A percentile compares a stretch with the other conserved stretches of the same genome.
These are phyloP conservation scores for Xylaria bambusicola DNA, from an alignment of 495 filamentous ascomycete genomes.

Conservation along the genomic window DNA sequence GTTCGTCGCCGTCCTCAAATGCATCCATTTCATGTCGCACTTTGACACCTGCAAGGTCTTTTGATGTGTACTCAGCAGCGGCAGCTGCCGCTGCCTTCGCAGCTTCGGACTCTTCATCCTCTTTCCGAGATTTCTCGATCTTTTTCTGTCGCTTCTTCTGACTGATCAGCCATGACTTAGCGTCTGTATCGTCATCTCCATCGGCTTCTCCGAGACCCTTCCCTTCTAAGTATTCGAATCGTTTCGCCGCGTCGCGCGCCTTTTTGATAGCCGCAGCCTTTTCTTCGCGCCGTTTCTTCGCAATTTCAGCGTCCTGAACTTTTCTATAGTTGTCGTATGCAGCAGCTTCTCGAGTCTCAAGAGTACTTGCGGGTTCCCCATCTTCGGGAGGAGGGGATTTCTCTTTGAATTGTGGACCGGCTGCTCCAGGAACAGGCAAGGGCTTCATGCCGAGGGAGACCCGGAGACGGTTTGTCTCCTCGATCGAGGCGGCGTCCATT, in stretches of 20 bases:
- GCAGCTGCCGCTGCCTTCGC: conserved; percentile 45
- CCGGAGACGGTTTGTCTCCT: conserved; percentile 93
- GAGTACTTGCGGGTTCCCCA: conserved; percentile 69
- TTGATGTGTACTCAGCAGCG: conserved; percentile 68
- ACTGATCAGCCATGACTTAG: conserved; percentile 79
- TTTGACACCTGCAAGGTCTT: conserved; percentile 84
- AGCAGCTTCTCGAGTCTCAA: conserved; percentile 77
- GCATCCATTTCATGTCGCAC: conserved; percentile 81
- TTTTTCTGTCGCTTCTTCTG: conserved; percentile 91
- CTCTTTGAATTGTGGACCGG: conserved; percentile 41
- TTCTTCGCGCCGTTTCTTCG: conserved; percentile 76
- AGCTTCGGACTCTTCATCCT: conserved; percentile 70
- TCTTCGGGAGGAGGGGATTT: conserved; percentile 32
- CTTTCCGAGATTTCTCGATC: conserved; percentile 73
- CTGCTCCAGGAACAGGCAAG: conserved; percentile 74
- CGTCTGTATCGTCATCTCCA: conserved; percentile 69
- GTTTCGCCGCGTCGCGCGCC: conserved; percentile 78
- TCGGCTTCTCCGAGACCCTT: conserved; percentile 75
- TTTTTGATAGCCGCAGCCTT: conserved; percentile 80
- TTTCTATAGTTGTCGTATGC: conserved; percentile 66
- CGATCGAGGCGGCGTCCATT: conserved; percentile 86
- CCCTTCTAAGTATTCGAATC: conserved; percentile 73
- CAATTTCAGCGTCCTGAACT: conserved; percentile 53
- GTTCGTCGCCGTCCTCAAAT: conserved; percentile 77
- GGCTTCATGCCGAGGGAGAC: conserved; percentile 87